A percentile compares a stretch with the other conserved stretches of the same genome.
Conservation (phyloP, 371 early-diverging fungal genomes). For the Mortierella sp. region DNA sequence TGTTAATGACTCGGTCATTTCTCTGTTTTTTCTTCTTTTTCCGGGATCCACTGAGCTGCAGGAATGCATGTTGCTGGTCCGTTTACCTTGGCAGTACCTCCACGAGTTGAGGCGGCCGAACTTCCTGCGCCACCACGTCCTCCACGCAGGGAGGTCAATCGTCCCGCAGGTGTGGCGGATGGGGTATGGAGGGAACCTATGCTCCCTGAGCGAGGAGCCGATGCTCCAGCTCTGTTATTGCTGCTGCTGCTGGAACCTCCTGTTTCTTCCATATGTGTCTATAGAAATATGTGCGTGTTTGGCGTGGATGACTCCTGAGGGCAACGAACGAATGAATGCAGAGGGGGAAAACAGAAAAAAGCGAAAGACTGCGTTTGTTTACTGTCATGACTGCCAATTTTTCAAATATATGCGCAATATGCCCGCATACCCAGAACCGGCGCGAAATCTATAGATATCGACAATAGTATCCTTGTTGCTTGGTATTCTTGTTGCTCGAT, state of each 20-base stretch:
- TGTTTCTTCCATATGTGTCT: conserved; percentile 10
- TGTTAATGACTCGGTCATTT: too few relatives aligned
- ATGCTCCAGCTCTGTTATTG: conserved; percentile 8
- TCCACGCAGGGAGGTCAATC: conserved; percentile 46
- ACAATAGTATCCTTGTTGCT: too few relatives aligned
- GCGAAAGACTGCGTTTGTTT: too few relatives aligned
- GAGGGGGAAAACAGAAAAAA: too few relatives aligned
- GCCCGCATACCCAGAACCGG: too few relatives aligned
- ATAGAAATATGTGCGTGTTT: conserved; percentile 4
- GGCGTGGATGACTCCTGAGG: background rate
- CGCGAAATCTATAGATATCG: too few relatives aligned
- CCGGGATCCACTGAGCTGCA: too few relatives aligned
- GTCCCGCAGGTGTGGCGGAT: conserved; percentile 42
- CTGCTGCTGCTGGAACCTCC: conserved; percentile 22
- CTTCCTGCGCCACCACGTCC: conserved; percentile 35
- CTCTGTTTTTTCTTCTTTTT: too few relatives aligned
- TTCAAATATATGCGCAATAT: too few relatives aligned
- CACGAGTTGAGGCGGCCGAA: conserved; percentile 51
- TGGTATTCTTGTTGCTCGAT: too few relatives aligned
- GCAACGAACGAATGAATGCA: background rate
- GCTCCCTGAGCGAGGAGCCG: conserved; percentile 26
- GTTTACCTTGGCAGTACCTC: conserved; percentile 61
- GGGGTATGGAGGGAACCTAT: conserved; percentile 51
- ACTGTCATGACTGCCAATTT: too few relatives aligned
- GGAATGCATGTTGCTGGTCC: background rate